These are phyloP conservation scores for Eucalyptus erythrocorys DNA, from an alignment of 345 rosid species.

Conservation along the genomic window DNA sequence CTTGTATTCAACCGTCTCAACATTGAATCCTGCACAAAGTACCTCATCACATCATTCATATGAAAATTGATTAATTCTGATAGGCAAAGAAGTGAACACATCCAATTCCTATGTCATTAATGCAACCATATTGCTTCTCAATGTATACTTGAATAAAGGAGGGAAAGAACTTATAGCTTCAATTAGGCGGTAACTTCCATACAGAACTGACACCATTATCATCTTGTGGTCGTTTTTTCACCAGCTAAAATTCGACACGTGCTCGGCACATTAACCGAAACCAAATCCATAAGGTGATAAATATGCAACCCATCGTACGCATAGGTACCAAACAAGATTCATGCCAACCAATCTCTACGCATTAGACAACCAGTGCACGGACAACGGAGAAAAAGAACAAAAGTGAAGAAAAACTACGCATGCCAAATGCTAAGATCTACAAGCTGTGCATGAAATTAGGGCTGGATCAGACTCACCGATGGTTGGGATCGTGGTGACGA, in stretches of 20 bases:
- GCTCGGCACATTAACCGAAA: not conserved
- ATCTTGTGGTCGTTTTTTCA: not conserved
- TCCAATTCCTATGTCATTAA: not conserved
- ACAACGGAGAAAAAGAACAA: not conserved
- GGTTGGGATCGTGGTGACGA: slow-evolving; percentile 77
- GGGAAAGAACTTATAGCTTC: not conserved
- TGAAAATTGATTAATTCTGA: not conserved
- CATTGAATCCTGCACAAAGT: slow-evolving; percentile 60
- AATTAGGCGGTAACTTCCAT: not conserved
- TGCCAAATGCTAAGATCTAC: not conserved
- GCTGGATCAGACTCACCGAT: slow-evolving; percentile 31
- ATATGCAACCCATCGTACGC: not conserved
- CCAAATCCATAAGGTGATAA: not conserved
- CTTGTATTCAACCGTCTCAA: slow-evolving; percentile 93
- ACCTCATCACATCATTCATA: not conserved
- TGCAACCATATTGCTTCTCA: not conserved
- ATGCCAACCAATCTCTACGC: not conserved
- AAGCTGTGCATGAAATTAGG: not conserved
- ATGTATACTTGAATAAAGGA: not conserved
- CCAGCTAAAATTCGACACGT: not conserved
- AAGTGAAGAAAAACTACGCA: not conserved
- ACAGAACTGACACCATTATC: not conserved
- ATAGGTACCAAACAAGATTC: not conserved
- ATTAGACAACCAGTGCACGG: not conserved
- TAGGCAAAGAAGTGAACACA: not conserved